These are phyloP conservation scores for Fusarium floridanum DNA, from an alignment of 2,329 filamentous ascomycete genomes.

Conservation along the genomic window DNA sequence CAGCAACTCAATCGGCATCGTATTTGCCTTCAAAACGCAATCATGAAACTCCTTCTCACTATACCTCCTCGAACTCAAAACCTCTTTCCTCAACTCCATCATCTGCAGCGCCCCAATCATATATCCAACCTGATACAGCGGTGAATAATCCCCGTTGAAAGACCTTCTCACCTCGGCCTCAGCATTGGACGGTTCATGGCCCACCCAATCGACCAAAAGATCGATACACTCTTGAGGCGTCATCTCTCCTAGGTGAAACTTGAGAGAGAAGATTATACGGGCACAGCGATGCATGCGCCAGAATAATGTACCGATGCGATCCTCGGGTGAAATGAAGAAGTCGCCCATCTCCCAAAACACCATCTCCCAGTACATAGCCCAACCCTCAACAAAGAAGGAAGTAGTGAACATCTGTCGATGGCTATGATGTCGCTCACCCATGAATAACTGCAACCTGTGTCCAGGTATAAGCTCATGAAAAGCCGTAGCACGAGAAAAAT, in stretches of 20 bases:
- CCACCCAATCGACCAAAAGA: conserved; percentile 66
- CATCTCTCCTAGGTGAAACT: conserved; percentile 69
- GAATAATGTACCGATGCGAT: conserved; percentile 69
- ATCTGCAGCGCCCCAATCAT: conserved; percentile 71
- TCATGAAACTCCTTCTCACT: conserved; percentile 70
- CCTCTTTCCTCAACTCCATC: conserved; percentile 62
- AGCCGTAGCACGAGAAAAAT: conserved; percentile 69
- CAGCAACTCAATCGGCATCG: conserved; percentile 68
- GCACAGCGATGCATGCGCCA: conserved; percentile 74
- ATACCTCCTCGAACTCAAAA: conserved; percentile 54
- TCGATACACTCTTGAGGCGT: conserved; percentile 68
- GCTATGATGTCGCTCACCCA: conserved; percentile 59
- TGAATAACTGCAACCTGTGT: conserved; percentile 66
- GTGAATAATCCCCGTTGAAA: conserved; percentile 67
- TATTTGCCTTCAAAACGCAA: conserved; percentile 61
- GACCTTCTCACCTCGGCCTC: conserved; percentile 71
- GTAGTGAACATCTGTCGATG: conserved; percentile 67
- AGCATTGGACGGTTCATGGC: conserved; percentile 70
- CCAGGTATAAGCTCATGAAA: conserved; percentile 74
- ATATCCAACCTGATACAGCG: conserved; percentile 71
- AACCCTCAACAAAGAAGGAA: conserved; percentile 71
- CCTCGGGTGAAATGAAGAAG: conserved; percentile 64
- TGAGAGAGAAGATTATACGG: conserved; percentile 69
- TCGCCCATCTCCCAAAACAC: conserved; percentile 66
- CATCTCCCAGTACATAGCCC: conserved; percentile 74